A percentile compares a stretch with the other conserved stretches of the same genome.
Evolutionary conservation across 352 stramenopile species (phyloP).

Genomic region (Aphanomyces stellatus): DNA sequence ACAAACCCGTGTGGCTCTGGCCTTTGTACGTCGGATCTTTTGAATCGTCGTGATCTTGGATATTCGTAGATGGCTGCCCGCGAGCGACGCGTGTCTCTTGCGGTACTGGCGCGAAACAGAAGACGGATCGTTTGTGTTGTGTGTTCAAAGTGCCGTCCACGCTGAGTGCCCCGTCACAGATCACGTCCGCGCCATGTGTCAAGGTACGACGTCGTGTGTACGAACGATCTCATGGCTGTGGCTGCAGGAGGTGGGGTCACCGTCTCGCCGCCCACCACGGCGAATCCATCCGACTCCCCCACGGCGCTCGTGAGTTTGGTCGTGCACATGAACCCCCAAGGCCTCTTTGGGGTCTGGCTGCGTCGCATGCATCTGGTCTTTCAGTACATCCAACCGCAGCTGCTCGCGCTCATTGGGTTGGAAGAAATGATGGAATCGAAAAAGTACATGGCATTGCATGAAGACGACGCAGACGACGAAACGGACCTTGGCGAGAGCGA

Average conservation of each 20-base stretch:
- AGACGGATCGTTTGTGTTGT: slow-evolving; percentile 70
- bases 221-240: background rate
- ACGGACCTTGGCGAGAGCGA: background rate
- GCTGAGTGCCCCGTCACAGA: slow-evolving; percentile 60
- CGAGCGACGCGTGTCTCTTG: slow-evolving; percentile 54
- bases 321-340: slow-evolving; percentile 53
- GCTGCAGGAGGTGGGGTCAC: background rate
- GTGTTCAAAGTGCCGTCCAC: slow-evolving; percentile 63
- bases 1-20: slow-evolving; percentile 68
- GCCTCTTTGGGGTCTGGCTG: slow-evolving; percentile 28
- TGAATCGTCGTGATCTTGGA: background rate
- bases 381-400: slow-evolving; percentile 47
- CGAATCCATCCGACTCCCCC: slow-evolving; percentile 30
- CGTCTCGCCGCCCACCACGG: background rate
- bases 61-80: slow-evolving; percentile 43
- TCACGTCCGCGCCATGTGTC: slow-evolving; percentile 50
- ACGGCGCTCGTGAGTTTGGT: slow-evolving; percentile 64
- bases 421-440: slow-evolving; percentile 65
- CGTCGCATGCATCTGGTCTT: slow-evolving; percentile 47
- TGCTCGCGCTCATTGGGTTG: slow-evolving; percentile 45
- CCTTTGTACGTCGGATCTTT: slow-evolving; percentile 37
- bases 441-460: slow-evolving; percentile 60
- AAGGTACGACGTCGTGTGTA: slow-evolving; percentile 35
- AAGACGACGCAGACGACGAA: slow-evolving; percentile 14
- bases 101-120: slow-evolving; percentile 63